Percentiles rank a stretch among this genome's conserved stretches.
phyloP scores from a whole-genome alignment of 2,329 filamentous ascomycete genomes.

The Talaromyces rugulosus region DNA sequence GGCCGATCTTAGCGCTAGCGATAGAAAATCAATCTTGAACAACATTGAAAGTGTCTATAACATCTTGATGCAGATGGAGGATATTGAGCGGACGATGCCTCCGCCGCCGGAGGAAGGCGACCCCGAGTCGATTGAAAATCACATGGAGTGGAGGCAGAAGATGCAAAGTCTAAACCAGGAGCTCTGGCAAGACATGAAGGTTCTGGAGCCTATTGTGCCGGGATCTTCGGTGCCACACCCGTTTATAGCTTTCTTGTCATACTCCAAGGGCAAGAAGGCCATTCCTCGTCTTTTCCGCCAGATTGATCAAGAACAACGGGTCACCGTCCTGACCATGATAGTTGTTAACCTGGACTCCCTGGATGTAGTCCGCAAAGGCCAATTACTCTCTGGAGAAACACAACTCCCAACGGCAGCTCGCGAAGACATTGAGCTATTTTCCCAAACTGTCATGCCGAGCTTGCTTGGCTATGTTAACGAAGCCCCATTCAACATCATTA shows the following conservation, averaged over 20 bases:
- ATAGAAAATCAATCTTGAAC: constrained; percentile 76
- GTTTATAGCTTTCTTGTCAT: constrained; percentile 93
- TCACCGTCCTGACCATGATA: constrained; percentile 93
- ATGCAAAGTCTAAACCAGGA: constrained; percentile 68
- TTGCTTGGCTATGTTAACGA: constrained; percentile 88
- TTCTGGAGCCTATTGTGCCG: constrained; percentile 81
- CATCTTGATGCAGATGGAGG: constrained; percentile 88
- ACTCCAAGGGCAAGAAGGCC: constrained; percentile 92
- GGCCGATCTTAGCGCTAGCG: constrained; percentile 56
- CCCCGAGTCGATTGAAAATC: constrained; percentile 64
- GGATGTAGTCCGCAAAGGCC: constrained; percentile 79
- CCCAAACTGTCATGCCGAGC: constrained; percentile 79
- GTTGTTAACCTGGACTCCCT: constrained; percentile 88
- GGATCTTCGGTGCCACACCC: constrained; percentile 71
- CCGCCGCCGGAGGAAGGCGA: constrained; percentile 62
- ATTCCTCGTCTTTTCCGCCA: constrained; percentile 93
- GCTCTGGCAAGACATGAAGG: constrained; percentile 83
- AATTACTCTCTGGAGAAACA: constrained; percentile 67
- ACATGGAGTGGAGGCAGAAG: constrained; percentile 74
- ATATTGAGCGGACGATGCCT: constrained; percentile 79
- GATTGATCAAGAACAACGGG: constrained; percentile 81
- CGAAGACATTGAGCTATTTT: constrained; percentile 91
- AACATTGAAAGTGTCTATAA: constrained; percentile 88
- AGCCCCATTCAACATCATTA: constrained; percentile 83
- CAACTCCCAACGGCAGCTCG: constrained; percentile 72